Percentiles rank a stretch among this genome's conserved stretches.
Conservation (phyloP, 352 stramenopile species). For the Pythium biforme region DNA sequence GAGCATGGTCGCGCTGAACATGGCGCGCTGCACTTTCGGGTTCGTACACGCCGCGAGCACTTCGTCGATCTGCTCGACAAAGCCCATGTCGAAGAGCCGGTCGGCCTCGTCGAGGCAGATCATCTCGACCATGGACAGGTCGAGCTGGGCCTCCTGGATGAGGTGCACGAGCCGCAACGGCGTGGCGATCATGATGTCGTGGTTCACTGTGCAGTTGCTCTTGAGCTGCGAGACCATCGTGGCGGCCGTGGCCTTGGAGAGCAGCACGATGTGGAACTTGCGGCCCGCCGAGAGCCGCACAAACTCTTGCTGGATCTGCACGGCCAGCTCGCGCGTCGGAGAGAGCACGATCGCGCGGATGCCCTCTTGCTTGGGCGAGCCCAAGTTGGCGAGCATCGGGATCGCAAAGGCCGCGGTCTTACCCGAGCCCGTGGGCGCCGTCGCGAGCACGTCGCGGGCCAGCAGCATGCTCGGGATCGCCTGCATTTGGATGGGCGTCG, state of each 20-base stretch:
- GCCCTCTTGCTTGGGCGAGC: conserved; percentile 46
- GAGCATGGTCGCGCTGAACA: conserved; percentile 99
- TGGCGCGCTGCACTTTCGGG: conserved; percentile 86
- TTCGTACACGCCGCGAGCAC: conserved; percentile 92
- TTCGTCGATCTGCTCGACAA: conserved; percentile 97
- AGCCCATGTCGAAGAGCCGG: conserved; percentile 96
- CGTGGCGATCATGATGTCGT: conserved; percentile 97
- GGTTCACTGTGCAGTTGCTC: conserved; percentile 74
- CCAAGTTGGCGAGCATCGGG: conserved; percentile 88
- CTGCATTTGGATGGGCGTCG: conserved; percentile 99
- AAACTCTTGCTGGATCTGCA: conserved; percentile 97
- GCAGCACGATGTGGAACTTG: conserved; percentile 86
- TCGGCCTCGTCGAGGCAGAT: conserved; percentile 99
- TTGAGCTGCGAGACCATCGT: conserved; percentile 74
- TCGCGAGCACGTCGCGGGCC: conserved; percentile 93
- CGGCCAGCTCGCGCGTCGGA: conserved; percentile 96
- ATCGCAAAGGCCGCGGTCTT: conserved; percentile 99
- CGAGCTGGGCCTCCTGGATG: conserved; percentile 83
- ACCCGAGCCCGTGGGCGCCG: conserved; percentile 95
- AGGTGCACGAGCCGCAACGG: conserved; percentile 94
- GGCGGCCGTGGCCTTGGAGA: conserved; percentile 92
- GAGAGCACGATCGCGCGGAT: conserved; percentile 95
- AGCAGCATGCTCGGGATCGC: conserved; percentile 89
- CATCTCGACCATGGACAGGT: conserved; percentile 87
- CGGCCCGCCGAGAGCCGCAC: conserved; percentile 84